Evolutionary conservation across 2,329 filamentous ascomycete genomes (phyloP), one percentile per base, ranked within the genome.

Genomic region (Colletotrichum sp.): DNA sequence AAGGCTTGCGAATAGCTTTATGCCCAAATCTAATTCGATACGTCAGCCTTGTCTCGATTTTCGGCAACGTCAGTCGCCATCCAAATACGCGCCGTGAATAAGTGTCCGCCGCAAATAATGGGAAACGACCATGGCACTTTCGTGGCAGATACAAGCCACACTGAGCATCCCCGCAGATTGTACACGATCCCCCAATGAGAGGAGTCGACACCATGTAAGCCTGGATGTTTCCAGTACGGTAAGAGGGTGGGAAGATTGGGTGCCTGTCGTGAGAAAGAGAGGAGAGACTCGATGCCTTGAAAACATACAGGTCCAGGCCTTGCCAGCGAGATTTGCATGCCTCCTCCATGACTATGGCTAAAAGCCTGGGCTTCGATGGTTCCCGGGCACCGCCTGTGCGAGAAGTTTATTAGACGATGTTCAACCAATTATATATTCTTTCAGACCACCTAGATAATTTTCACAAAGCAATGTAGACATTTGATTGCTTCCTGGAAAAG

Each of bases 251-350:
- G 26, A 26, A 26, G 26, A 26, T 26, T 26, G 26, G 26, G 26
- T 26, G 26, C 34, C 34, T 36, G 15, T 36, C 34, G 1, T 16
- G 1, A n/a, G 16, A 44, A 44, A 1, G 5, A 44, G 36, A 39
- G 4, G 16, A 1, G 5, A n/a, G 18, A 3, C 8, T 3, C 1
- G 10, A 44, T 3, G 39, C 18, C 18, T 6, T n/a, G 5, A 18
- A 44, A 6, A 44, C 5, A n/a, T 2, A n/a, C 18, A n/a, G 9
- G 16, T 6, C 4, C 8, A 1, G 39, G 9, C 2, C 34, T 39
- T 44, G 18, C 18, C 18, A 44, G 9, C 9, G 18, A n/a, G 39
- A n/a, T 18, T 10, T 36, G 34, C 13, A 16, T 16, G 34, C 15
- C 34, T 36, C 13, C 34, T 34, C 32, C 0, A 2, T 4, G 13